Percentiles rank a stretch among this genome's conserved stretches.
Conservation (phyloP, 306 rosid genomes). For the Phaseolus lunatus region DNA sequence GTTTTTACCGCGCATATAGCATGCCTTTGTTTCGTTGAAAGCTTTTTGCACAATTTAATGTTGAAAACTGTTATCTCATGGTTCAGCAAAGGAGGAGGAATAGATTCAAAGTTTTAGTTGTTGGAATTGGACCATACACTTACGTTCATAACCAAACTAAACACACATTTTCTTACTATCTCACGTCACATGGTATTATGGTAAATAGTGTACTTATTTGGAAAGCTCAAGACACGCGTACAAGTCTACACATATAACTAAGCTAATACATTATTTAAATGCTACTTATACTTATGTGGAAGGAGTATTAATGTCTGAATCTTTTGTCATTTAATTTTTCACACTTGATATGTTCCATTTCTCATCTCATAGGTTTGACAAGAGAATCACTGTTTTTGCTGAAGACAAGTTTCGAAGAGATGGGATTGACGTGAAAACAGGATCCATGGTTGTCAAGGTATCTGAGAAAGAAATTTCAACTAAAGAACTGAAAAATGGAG, state of each 20-base stretch:
- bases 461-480: constrained; percentile 80
- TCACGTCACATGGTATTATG: too few relatives aligned
- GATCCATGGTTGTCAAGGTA: constrained; percentile 95
- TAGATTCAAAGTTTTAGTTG: not conserved
- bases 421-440: constrained; percentile 90
- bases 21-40: not conserved
- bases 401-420: constrained; percentile 84
- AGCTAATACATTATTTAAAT: too few relatives aligned
- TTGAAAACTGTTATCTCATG: constrained; percentile 19
- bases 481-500: constrained; percentile 83
- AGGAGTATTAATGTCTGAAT: constrained; percentile 7
- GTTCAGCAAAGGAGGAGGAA: not conserved
- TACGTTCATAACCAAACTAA: not conserved
- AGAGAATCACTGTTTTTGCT: constrained; percentile 92
- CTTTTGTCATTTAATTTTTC: not conserved
- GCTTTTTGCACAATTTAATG: not conserved
- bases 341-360: constrained; percentile 29
- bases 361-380: constrained; percentile 81
- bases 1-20: not conserved
- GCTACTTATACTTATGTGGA: not conserved
- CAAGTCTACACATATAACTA: too few relatives aligned
- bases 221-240: too few relatives aligned
- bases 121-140: not conserved
- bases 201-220: too few relatives aligned
- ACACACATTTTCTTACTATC: not conserved